Base-by-base conservation (phyloP, 805 yeast species). In the Hanseniaspora singularis region DNA sequence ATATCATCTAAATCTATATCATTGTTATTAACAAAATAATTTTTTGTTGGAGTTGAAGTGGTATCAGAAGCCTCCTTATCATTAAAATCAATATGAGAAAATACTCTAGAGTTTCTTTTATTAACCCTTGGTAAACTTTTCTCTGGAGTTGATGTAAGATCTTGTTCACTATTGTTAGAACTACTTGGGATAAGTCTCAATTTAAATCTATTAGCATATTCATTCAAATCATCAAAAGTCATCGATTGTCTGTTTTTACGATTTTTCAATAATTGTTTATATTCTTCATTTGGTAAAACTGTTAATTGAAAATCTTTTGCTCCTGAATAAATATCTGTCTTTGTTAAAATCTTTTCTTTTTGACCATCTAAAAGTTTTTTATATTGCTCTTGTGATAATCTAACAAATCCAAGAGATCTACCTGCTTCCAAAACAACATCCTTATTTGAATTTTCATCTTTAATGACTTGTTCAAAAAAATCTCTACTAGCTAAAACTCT, bases 221-320 rank as follows among this genome's bases (percentile, higher is more conserved):
- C 53, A 37, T 59, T 56, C 16, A 69, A 44, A 14, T 59, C 63
- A 1, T 59, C 65, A 39, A 58, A 58, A 9, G 61, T 52, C 19
- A 59, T 23, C 4, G 54, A 54, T n/a, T 55, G 55, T 16, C 49
- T 50, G 18, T 32, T 32, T 38, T 51, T 51, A 39, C 56, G 58
- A 15, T 54, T 59, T 34, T 58, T 61, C 41, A 68, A 50, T 19
- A 71, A 53, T 1, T 55, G 46, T 39, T 58, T 60, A 52, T 69
- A 72, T 47, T 72, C 76, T 0, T 68, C 73, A 5, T 58, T 52
- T 1, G 76, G 66, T 36, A 73, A 51, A 1, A 73, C 68, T 2
- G 69, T 62, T 41, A 73, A 55, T 8, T 68, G 67, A 52, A 69
- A 68, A 14, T 58, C 58, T 54, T 64, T 67, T 3, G 78, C 63